Percentiles rank a stretch among this genome's conserved stretches.
These are phyloP conservation scores for Mycogone perniciosa DNA, from an alignment of 2,329 filamentous ascomycete genomes.

Conservation along the genomic window DNA sequence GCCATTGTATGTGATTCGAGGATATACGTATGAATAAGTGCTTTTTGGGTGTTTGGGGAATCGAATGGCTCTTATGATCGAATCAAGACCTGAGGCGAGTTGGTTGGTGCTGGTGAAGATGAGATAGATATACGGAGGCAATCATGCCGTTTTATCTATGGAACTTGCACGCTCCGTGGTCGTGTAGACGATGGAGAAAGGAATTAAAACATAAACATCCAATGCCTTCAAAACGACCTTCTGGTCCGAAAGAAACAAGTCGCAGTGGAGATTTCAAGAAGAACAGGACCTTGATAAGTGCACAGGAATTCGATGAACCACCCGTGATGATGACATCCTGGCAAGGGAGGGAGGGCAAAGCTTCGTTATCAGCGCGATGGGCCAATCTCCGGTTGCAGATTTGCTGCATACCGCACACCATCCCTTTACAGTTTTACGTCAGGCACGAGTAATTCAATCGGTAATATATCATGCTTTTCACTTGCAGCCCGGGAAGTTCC, in stretches of 20 bases:
- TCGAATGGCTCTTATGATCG: no score
- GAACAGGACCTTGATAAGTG: not conserved
- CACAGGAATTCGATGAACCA: not conserved
- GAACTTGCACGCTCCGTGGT: no score
- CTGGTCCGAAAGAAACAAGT: not conserved
- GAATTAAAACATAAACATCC: no score
- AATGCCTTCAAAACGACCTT: no score
- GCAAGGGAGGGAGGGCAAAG: conserved; percentile 2
- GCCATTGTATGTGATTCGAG: conserved; percentile 1
- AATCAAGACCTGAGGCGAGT: no score
- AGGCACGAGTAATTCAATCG: not conserved
- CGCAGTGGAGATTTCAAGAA: not conserved
- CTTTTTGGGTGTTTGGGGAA: not conserved
- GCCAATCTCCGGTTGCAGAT: conserved; percentile 8
- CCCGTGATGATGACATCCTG: not conserved
- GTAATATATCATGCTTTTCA: not conserved
- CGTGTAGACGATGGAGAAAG: no score
- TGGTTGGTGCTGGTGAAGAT: no score
- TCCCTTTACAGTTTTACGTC: conserved; percentile 8
- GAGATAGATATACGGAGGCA: no score
- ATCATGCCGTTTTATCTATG: no score
- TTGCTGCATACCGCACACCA: conserved; percentile 9
- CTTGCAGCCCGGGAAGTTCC: not conserved
- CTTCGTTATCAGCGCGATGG: conserved; percentile 7
- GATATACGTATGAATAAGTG: not conserved